phyloP scores from a whole-genome alignment of 306 rosid genomes.

The Luffa aegyptiaca region DNA sequence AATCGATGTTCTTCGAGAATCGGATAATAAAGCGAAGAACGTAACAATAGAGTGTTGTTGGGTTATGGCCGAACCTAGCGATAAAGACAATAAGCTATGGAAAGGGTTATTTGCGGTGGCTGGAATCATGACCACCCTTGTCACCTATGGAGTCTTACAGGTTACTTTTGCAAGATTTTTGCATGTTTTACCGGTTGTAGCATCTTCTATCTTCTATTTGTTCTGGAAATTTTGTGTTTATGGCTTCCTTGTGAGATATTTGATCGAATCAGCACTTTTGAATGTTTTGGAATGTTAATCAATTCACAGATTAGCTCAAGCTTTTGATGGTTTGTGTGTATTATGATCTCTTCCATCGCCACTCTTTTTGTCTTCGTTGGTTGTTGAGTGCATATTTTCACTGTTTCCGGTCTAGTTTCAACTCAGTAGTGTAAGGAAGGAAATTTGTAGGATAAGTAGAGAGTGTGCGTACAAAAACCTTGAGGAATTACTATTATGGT shows the following conservation, averaged over 20 bases:
- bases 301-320: not conserved
- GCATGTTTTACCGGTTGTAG: not conserved
- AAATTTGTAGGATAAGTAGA: not conserved
- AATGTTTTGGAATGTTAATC: not conserved
- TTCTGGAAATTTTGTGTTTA: not conserved
- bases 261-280: not conserved
- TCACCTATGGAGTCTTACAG: slow-evolving; percentile 91
- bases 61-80: slow-evolving; percentile 52
- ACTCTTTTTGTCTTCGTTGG: not conserved
- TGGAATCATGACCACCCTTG: slow-evolving; percentile 91
- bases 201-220: not conserved
- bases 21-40: not conserved
- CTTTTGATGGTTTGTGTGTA: not conserved
- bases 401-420: not conserved
- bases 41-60: not conserved
- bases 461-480: not conserved
- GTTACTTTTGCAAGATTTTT: slow-evolving; percentile 16
- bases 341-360: not conserved
- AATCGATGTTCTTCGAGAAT: not conserved
- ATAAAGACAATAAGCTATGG: slow-evolving; percentile 36
- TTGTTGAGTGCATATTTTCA: not conserved
- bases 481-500: not conserved
- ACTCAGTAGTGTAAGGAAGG: not conserved
- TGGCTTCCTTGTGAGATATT: not conserved
- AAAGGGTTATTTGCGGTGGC: slow-evolving; percentile 60